Percentiles rank a stretch among this genome's conserved stretches.
phyloP scores from a whole-genome alignment of 2,329 filamentous ascomycete species.

The Raffaelea arxii region DNA sequence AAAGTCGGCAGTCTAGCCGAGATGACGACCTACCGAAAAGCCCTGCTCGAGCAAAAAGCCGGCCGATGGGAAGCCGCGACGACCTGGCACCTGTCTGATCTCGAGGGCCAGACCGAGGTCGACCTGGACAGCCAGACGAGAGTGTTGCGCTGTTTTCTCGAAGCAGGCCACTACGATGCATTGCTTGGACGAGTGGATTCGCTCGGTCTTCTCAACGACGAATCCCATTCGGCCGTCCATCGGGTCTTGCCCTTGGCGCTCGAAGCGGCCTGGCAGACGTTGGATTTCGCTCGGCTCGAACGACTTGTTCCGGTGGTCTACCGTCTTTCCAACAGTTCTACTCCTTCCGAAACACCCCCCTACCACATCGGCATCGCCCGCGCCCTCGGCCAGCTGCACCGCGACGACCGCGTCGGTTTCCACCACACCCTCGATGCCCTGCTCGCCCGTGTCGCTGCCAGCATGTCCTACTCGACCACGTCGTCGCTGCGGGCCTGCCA shows the following conservation, averaged over 20 bases:
- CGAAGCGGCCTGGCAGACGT: slow-evolving; percentile 86
- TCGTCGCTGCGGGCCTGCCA: slow-evolving; percentile 77
- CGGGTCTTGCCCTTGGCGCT: slow-evolving; percentile 73
- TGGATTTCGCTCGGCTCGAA: slow-evolving; percentile 67
- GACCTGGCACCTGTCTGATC: slow-evolving; percentile 91
- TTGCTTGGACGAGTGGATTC: slow-evolving; percentile 73
- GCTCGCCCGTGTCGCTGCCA: slow-evolving; percentile 59
- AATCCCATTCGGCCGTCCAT: slow-evolving; percentile 67
- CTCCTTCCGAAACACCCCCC: too few relatives aligned
- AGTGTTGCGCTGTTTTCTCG: slow-evolving; percentile 77
- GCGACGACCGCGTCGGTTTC: slow-evolving; percentile 42
- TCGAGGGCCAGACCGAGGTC: slow-evolving; percentile 68
- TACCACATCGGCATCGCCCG: slow-evolving; percentile 69
- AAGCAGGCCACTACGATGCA: slow-evolving; percentile 87
- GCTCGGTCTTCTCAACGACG: slow-evolving; percentile 84
- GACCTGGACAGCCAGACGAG: slow-evolving; percentile 73
- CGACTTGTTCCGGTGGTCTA: slow-evolving; percentile 51
- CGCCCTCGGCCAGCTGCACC: slow-evolving; percentile 51
- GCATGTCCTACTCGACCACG: slow-evolving; percentile 67
- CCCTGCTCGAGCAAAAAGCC: slow-evolving; percentile 84
- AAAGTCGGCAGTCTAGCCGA: slow-evolving; percentile 56
- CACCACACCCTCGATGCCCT: slow-evolving; percentile 50
- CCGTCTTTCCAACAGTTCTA: too few relatives aligned
- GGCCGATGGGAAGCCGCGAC: slow-evolving; percentile 91
- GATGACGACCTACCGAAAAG: slow-evolving; percentile 85